Evolutionary conservation across 2,329 filamentous ascomycete genomes (phyloP).

Genomic region (Aspergillus felis): DNA sequence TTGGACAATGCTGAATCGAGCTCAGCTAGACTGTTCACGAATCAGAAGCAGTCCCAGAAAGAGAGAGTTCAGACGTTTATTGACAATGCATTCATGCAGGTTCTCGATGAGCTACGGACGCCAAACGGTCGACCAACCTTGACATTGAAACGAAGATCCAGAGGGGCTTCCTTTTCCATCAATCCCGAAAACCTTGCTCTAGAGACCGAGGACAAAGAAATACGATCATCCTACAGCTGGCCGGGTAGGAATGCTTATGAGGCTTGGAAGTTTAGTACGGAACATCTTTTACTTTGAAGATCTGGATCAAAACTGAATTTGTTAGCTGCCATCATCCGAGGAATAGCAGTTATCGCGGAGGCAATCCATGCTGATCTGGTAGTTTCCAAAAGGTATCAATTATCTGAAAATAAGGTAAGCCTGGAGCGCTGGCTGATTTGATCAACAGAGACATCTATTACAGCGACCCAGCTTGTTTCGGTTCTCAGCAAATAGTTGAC

Average conservation of each 20-base stretch:
- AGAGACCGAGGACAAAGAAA: slow-evolving; percentile 19
- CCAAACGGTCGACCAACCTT: slow-evolving; percentile 27
- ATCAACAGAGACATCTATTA: slow-evolving; percentile 59
- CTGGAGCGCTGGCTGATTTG: background rate
- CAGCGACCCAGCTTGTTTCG: slow-evolving; percentile 56
- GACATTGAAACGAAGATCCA: slow-evolving; percentile 25
- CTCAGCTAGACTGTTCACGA: background rate
- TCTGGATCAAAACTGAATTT: slow-evolving; percentile 9
- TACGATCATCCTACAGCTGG: slow-evolving; percentile 44
- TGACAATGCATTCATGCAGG: slow-evolving; percentile 20
- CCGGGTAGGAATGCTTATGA: slow-evolving; percentile 54
- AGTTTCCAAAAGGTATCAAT: slow-evolving; percentile 54
- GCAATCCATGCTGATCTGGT: slow-evolving; percentile 46
- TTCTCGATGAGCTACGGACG: slow-evolving; percentile 24
- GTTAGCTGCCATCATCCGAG: slow-evolving; percentile 52
- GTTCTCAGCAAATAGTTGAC: slow-evolving; percentile 55
- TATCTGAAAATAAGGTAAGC: background rate
- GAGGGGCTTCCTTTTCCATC: slow-evolving; percentile 21
- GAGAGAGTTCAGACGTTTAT: slow-evolving; percentile 28
- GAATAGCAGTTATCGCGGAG: slow-evolving; percentile 54
- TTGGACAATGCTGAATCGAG: background rate
- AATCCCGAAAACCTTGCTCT: slow-evolving; percentile 26
- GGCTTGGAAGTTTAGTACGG: slow-evolving; percentile 50
- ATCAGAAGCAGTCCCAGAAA: slow-evolving; percentile 1
- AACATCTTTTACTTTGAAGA: background rate